Base-by-base conservation (phyloP, 768 basidiomycete species). In the Clathrus columnatus region DNA sequence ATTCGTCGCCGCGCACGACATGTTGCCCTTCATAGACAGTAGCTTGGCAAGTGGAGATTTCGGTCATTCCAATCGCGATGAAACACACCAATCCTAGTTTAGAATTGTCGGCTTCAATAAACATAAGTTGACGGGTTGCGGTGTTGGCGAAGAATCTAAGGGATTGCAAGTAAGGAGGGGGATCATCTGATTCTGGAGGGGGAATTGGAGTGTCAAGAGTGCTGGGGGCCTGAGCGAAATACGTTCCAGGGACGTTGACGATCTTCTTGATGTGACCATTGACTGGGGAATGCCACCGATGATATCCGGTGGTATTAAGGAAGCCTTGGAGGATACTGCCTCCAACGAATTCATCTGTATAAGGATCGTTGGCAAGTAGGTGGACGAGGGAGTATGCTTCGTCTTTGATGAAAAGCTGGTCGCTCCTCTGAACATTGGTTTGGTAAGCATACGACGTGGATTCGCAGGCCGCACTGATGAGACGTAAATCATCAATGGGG, bases 281-380 rank as follows among this genome's bases (percentile, higher is more conserved):
- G 10, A 84, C 73, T 54, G 84, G 84, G 49, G 72, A 67, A 64
- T 80, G 79, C 82, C 82, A 84, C 59, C 82, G 77, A 61, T 84
- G 84, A 60, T 83, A 85, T 27, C 73, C 72, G 24, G 73, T 60
- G 2, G 78, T 72, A 50, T 70, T 71, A 57, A 85, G 73, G 67
- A 83, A 82, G 0, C 75, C 81, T 61, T 84, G 83, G 64, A 74
- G 76, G 41, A 79, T 64, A 0, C 75, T 75, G 10, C 76, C 82
- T 10, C 77, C 79, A 5, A 73, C 69, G 59, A 82, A 79, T 18
- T 71, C 64, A 1, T 70, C 54, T 0, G 74, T 65, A 51, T 66
- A 61, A 0, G 69, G 60, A 57, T 80, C 73, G 41, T 70, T 63
- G 45, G 72, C 61, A 24, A 84, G 74, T 68, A 83, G 80, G 61